Base-by-base conservation (phyloP, 2,329 filamentous ascomycete genomes). In the Pseudogymnoascus sp. region DNA sequence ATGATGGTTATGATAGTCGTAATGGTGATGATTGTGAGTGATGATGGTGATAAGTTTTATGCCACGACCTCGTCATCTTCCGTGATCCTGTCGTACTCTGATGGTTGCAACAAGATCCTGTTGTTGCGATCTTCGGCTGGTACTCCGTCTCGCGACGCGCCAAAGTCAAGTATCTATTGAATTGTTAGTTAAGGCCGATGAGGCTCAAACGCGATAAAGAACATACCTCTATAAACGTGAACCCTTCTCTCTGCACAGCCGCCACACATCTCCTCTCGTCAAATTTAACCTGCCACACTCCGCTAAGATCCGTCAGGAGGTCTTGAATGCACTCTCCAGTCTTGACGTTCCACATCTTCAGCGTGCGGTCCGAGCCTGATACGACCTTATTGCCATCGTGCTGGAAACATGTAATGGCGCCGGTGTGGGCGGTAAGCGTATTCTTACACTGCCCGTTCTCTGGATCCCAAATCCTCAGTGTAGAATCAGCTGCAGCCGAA, bases 211-310 rank as follows among this genome's bases (percentile, higher is more conserved):
- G 14, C 11, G 34, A 38, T 61, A 58, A 57, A 37, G 8, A 32
- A 75, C 85, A 77, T 74, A 96, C 94, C 84, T 99, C 94, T 62
- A 99, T 91, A 73, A 96, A 99, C 18, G 94, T 99, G 68, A 96
- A 76, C 69, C 86, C 87, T 66, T 96, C 91, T 61, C 94, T 84
- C 78, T 99, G 94, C 61, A 99, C 94, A 47, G 94, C 94, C 63
- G 94, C 94, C 62, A 99, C 94, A 73, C 94, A 99, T 72, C 93
- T 84, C 67, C 94, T 83, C 71, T 95, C 91, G 70, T 99, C 92
- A 76, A 99, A 99, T 70, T 94, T 94, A 69, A 99, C 94, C 77
- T 99, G 94, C 94, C 94, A 99, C 6, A 99, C 94, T n/a, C 93
- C 92, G 67, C 88, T 93, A 35, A 99, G 80, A 70, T 97, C 92